These are phyloP conservation scores for Myxozyma geophila DNA, from an alignment of 805 yeast species.

Conservation along the genomic window DNA sequence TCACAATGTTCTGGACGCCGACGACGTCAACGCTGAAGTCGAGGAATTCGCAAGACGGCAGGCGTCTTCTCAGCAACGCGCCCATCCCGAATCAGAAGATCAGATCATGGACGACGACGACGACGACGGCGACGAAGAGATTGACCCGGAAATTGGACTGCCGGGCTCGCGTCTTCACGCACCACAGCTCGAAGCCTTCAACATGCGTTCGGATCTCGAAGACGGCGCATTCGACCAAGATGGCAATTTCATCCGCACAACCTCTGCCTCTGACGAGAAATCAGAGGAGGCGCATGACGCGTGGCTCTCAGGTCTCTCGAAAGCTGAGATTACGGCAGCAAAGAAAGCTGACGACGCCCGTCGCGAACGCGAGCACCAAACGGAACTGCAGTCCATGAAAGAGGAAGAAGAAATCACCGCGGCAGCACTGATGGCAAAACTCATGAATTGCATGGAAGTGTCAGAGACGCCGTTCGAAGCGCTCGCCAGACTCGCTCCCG, in stretches of 20 bases:
- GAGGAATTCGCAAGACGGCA: slow-evolving; percentile 28
- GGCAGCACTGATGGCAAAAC: slow-evolving; percentile 38
- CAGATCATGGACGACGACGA: slow-evolving; percentile 26
- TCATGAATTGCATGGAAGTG: slow-evolving; percentile 57
- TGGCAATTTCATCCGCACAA: slow-evolving; percentile 59
- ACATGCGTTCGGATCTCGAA: slow-evolving; percentile 58
- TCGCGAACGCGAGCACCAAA: slow-evolving; percentile 24
- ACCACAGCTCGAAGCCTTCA: slow-evolving; percentile 65
- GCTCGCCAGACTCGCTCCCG: slow-evolving; percentile 44
- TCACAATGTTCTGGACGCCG: slow-evolving; percentile 14
- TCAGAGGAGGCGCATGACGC: slow-evolving; percentile 47
- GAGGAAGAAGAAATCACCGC: slow-evolving; percentile 21
- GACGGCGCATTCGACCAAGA: slow-evolving; percentile 64
- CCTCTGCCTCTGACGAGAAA: slow-evolving; percentile 44
- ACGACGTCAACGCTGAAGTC: slow-evolving; percentile 28
- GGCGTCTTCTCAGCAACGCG: slow-evolving; percentile 23
- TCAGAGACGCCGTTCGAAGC: slow-evolving; percentile 65
- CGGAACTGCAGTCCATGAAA: slow-evolving; percentile 12
- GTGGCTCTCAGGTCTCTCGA: slow-evolving; percentile 48
- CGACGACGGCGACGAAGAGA: slow-evolving; percentile 21
- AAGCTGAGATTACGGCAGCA: slow-evolving; percentile 48
- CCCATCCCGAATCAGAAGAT: slow-evolving; percentile 7
- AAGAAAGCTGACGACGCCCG: slow-evolving; percentile 45
- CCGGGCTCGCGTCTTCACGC: slow-evolving; percentile 32
- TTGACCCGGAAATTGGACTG: slow-evolving; percentile 34